Base-by-base conservation (phyloP, 305 asterid genomes). In the Fraxinus platypoda region DNA sequence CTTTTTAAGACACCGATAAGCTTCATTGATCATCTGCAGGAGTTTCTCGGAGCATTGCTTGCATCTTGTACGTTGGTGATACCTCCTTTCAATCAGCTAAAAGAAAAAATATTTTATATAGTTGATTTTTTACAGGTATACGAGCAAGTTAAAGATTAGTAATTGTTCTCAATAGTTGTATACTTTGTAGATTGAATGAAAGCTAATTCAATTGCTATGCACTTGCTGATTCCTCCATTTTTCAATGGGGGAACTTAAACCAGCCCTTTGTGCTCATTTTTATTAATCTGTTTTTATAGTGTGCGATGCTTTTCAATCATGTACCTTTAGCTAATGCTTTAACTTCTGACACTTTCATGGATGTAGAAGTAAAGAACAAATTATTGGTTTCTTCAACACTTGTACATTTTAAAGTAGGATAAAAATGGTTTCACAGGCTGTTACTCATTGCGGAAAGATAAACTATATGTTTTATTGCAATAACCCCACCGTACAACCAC, bases 1-100 rank as follows among this genome's bases (percentile, higher is more conserved):
- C 80, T 95, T 86, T 93, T 94, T 89, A 95, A 95, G 91, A 92
- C 98, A 88, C 84, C 97, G 43, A 91, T 92, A 87, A 91, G 99
- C 92, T 95, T 95, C 88, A 88, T 93, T 81, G 98, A 95, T 90
- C 98, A 95, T 83, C 66, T 95, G 87, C 98, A 92, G 87, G 99
- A 95, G 89, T 89, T 94, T 85, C 94, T 94, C 30, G 97, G 96
- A 84, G 90, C 97, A 74, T 31, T 94, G 78, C 93, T 95, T 81
- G 85, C 97, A 74, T 81, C 87, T 66, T 88, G 92, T 86, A 92
- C 96, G 74, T 87, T 95, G 93, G 94, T 94, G 91, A 88, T 89
- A 87, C 91, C 91, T 86, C 89, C 94, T 82, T 83, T 76, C 83
- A 87, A 59, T 80, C 81, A 66, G 86, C 88, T 90, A 76, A 90